Conservation (phyloP, 148 eudicot species). For the Agrostemma githago region DNA sequence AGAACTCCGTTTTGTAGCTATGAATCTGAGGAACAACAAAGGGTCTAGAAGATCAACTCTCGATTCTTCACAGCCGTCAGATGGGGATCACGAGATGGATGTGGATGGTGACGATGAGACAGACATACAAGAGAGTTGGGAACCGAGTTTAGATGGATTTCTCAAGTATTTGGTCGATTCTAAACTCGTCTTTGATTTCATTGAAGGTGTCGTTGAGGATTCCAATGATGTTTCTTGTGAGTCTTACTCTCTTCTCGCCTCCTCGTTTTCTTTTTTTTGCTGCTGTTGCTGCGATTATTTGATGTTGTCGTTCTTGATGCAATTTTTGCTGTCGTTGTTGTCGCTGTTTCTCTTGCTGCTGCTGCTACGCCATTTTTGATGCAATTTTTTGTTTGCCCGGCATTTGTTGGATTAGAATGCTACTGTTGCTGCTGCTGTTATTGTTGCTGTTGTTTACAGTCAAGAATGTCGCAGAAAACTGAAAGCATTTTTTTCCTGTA, state of each 20-base stretch:
- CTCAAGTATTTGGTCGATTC: conserved; percentile 73
- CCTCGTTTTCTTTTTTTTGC: not conserved
- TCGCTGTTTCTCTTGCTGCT: too few relatives aligned
- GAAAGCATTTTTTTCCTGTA: not conserved
- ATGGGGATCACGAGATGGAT: conserved; percentile 7
- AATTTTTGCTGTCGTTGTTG: too few relatives aligned
- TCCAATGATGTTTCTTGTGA: conserved; percentile 84
- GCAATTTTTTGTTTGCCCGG: too few relatives aligned
- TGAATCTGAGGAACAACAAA: conserved; percentile 61
- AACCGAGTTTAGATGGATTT: conserved; percentile 68
- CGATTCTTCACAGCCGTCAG: not conserved
- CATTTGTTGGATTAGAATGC: too few relatives aligned
- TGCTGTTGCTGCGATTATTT: not conserved
- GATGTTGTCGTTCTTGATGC: not conserved
- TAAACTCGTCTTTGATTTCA: conserved; percentile 58
- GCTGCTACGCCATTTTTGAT: too few relatives aligned
- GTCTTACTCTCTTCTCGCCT: conserved; percentile 16
- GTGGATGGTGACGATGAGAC: conserved; percentile 16
- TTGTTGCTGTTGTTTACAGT: too few relatives aligned
- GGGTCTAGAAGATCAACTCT: conserved; percentile 18
- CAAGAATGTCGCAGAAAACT: not conserved
- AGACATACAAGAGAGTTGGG: conserved; percentile 29
- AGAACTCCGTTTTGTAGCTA: conserved; percentile 90
- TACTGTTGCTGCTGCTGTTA: too few relatives aligned
- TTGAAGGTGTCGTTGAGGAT: conserved; percentile 75